Base-by-base conservation (phyloP, 2,329 filamentous ascomycete genomes). In the Sphaerostilbella broomeana region DNA sequence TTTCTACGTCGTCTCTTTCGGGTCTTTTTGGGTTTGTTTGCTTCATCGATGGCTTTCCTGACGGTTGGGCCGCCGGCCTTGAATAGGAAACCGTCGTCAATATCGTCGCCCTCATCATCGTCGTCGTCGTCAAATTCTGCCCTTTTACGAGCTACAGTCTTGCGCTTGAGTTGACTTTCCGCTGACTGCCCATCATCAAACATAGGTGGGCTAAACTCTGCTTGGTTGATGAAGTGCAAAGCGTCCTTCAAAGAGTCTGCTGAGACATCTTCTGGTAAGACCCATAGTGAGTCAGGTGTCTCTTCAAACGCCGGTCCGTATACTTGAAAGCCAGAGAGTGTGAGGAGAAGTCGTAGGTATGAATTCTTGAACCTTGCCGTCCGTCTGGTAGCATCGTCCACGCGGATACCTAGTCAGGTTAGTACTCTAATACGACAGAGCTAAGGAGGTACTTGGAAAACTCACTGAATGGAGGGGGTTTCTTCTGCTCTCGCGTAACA, bases 301-400 rank as follows among this genome's bases (percentile, higher is more conserved):
- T 94, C 86, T 28, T 87, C 81, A 4, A 70, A 52, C 0, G 60
- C 60, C 1, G 70, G 66, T 0, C 63, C 61, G 7, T 73, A 60
- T 4, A 81, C 72, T 52, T 83, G 72, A 45, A 94, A 76, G 1
- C 84, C 85, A 13, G 83, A 70, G 0, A 92, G 70, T 2, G 72
- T 81, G 75, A 97, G 83, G 4, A 98, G 73, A 2, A 97, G 77
- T 22, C 89, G 83, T 2, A 97, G 72, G 53, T 90, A 82, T 8
- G 85, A 81, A 60, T 97, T 94, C 56, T 87, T 94, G 68, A 94
- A 94, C 63, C 95, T 80, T 18, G 86, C 83, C 16, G 72, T 73
- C 35, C 80, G 79, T 27, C 80, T 77, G 34, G 75, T 70, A 31
- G 84, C 77, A 28, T 75, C 78, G 42, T 83, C 78, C 0, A 84